Evolutionary conservation across 2,329 filamentous ascomycete genomes (phyloP).

Genomic region (Pestalotiopsis sp.): DNA sequence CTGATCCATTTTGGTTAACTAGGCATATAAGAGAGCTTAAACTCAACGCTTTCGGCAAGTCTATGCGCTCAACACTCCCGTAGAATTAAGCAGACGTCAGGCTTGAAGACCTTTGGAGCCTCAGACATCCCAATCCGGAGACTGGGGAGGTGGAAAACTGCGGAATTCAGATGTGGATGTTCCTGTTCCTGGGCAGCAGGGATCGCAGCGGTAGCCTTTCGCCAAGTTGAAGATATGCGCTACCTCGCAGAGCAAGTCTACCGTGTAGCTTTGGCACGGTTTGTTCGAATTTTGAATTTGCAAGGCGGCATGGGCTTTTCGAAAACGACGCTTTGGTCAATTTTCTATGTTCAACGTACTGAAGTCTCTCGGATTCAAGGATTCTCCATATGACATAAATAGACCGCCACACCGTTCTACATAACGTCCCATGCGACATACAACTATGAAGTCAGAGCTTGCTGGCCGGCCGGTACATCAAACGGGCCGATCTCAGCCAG

Average conservation of each 20-base stretch:
- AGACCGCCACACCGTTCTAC: background rate
- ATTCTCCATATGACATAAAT: too few relatives aligned
- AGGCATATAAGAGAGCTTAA: background rate
- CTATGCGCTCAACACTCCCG: background rate
- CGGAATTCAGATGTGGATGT: background rate
- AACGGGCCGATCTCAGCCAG: conserved; percentile 35
- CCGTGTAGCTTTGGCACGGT: too few relatives aligned
- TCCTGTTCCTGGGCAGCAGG: background rate
- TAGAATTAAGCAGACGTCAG: background rate
- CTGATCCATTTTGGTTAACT: background rate
- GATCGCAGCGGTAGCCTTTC: background rate
- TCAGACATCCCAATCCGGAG: background rate
- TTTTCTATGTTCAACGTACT: too few relatives aligned
- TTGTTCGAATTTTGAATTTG: too few relatives aligned
- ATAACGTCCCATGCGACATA: background rate
- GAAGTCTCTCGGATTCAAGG: too few relatives aligned
- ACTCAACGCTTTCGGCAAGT: background rate
- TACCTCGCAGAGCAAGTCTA: too few relatives aligned
- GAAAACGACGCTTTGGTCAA: too few relatives aligned
- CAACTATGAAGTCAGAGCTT: conserved; percentile 13
- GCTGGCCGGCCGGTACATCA: conserved; percentile 30
- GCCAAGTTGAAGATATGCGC: background rate
- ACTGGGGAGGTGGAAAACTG: background rate
- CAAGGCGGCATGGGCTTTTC: too few relatives aligned
- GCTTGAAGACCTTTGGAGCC: background rate